Conservation (phyloP, 768 basidiomycete genomes). For the Xerocomus spinulosus region DNA sequence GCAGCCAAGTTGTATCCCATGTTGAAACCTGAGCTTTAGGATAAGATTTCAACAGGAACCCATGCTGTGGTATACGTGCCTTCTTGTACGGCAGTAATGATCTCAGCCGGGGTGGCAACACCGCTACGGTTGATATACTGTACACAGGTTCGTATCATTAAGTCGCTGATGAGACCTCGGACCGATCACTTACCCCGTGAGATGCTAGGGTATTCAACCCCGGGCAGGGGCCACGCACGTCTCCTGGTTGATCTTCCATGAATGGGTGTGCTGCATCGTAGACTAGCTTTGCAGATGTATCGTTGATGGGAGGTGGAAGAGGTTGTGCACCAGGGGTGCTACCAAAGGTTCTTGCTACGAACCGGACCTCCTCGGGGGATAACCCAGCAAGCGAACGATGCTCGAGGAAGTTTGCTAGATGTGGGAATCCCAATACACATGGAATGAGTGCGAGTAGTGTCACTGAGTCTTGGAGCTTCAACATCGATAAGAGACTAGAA, state of each 20-base stretch:
- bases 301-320: slow-evolving; percentile 19
- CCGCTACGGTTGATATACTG: slow-evolving; percentile 19
- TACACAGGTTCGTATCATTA: neutral
- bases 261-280: slow-evolving; percentile 19
- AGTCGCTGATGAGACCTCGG: too few species aligned
- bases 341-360: slow-evolving; percentile 10
- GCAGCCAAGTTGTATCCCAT: slow-evolving; percentile 21
- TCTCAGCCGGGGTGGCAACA: slow-evolving; percentile 21
- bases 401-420: slow-evolving; percentile 14
- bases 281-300: slow-evolving; percentile 23
- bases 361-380: slow-evolving; percentile 13
- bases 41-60: neutral
- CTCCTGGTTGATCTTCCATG: slow-evolving; percentile 9
- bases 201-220: slow-evolving; percentile 25
- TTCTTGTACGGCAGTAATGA: slow-evolving; percentile 23
- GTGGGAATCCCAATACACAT: slow-evolving; percentile 7
- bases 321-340: slow-evolving; percentile 23
- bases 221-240: slow-evolving; percentile 25
- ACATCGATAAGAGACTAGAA: neutral
- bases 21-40: slow-evolving; percentile 15
- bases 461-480: slow-evolving; percentile 5
- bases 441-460: slow-evolving; percentile 5
- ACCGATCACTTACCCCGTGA: slow-evolving; percentile 21
- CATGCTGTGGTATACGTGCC: slow-evolving; percentile 1
- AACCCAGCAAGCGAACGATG: slow-evolving; percentile 22